A percentile compares a stretch with the other conserved stretches of the same genome.
phyloP scores from a whole-genome alignment of 371 early-diverging fungal genomes.

The Conidiobolus incongruus region DNA sequence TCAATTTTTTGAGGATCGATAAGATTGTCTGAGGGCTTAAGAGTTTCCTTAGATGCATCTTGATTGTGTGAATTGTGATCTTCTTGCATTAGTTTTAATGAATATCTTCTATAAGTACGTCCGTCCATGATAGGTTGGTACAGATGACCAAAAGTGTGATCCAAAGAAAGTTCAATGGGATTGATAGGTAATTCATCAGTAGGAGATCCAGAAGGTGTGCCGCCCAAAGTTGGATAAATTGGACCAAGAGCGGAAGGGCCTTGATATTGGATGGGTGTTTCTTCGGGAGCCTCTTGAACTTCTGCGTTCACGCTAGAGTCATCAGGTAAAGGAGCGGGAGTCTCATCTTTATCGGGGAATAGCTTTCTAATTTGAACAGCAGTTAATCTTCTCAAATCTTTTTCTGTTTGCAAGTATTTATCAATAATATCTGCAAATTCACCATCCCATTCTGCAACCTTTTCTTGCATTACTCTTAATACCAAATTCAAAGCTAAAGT shows the following conservation, averaged over 20 bases:
- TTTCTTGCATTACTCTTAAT: conserved; percentile 42
- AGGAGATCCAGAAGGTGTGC: neutral
- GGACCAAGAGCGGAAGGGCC: too few relatives aligned
- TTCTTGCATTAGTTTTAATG: conserved; percentile 34
- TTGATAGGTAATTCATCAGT: neutral
- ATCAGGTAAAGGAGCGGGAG: conserved; percentile 11
- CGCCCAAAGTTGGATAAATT: neutral
- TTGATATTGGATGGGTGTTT: too few relatives aligned
- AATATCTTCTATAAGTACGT: conserved; percentile 23
- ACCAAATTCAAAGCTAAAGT: conserved; percentile 53
- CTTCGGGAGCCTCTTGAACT: conserved; percentile 9
- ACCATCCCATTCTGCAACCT: conserved; percentile 57
- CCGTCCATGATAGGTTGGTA: conserved; percentile 16
- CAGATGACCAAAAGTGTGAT: too few relatives aligned
- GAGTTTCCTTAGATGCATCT: too few relatives aligned
- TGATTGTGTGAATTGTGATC: neutral
- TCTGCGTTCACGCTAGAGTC: conserved; percentile 11
- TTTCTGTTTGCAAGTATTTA: conserved; percentile 48
- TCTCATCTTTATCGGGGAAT: conserved; percentile 23
- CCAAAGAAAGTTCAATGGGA: too few relatives aligned
- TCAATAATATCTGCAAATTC: conserved; percentile 50
- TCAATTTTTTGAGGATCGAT: too few relatives aligned
- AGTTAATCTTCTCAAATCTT: conserved; percentile 36
- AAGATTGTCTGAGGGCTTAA: too few relatives aligned
- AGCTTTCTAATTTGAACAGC: conserved; percentile 32